Conservation (phyloP, 1,139 yeast species). For the Torulaspora pretoriensis region DNA sequence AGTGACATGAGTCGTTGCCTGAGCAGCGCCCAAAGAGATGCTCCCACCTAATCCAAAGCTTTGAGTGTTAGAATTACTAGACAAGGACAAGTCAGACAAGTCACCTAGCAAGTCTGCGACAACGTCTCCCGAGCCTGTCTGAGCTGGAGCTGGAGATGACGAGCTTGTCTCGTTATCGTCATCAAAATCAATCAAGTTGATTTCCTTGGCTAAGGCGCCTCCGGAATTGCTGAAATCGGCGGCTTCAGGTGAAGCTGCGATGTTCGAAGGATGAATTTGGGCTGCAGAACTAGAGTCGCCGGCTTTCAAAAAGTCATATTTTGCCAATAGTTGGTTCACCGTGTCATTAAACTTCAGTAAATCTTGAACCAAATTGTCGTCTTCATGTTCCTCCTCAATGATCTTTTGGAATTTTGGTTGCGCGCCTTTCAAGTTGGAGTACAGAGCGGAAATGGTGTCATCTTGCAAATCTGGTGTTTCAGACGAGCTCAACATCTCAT, state of each 20-base stretch:
- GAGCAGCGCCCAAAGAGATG: conserved; percentile 39
- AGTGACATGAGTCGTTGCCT: conserved; percentile 30
- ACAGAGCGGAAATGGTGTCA: conserved; percentile 76
- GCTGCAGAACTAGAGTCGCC: conserved; percentile 65
- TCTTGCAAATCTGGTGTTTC: conserved; percentile 52
- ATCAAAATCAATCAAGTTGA: conserved; percentile 76
- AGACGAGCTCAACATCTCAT: conserved; percentile 75
- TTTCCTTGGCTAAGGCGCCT: conserved; percentile 42
- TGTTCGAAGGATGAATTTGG: conserved; percentile 43
- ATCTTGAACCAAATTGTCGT: conserved; percentile 62
- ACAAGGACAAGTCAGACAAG: conserved; percentile 56
- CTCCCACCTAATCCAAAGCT: conserved; percentile 41
- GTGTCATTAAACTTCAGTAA: conserved; percentile 71
- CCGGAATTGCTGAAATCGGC: conserved; percentile 31
- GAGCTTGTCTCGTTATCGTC: conserved; percentile 47
- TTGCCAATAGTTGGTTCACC: conserved; percentile 64
- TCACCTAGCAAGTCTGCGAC: conserved; percentile 44
- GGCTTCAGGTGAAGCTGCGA: conserved; percentile 18
- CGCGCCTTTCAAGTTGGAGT: conserved; percentile 72
- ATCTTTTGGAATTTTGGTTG: conserved; percentile 86
- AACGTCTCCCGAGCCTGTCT: conserved; percentile 17
- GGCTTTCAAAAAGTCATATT: conserved; percentile 59
- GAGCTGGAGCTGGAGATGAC: conserved; percentile 13
- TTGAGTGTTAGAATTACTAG: conserved; percentile 23
- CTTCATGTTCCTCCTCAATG: conserved; percentile 68